Percentiles rank a stretch among this genome's conserved stretches.
Evolutionary conservation across 2,329 filamentous ascomycete species (phyloP).

Genomic region (Niveomyces coronatus): DNA sequence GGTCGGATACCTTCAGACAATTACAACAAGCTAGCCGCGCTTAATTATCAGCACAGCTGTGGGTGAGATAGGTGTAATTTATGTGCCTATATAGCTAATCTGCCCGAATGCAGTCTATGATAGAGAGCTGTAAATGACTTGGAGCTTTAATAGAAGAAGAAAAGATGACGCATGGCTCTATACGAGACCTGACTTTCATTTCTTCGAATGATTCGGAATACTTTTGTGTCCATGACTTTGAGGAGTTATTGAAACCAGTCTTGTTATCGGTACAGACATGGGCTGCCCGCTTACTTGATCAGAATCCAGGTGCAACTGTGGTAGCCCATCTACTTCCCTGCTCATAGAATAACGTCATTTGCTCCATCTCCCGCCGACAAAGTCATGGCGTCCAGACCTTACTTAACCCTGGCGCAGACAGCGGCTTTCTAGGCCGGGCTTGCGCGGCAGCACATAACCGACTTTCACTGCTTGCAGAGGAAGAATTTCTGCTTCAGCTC

Average conservation of each 20-base stretch:
- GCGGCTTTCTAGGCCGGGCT: constrained; percentile 94
- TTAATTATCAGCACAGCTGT: not conserved
- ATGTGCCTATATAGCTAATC: not conserved
- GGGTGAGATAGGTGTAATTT: not conserved
- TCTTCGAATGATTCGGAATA: not conserved
- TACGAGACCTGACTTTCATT: not conserved
- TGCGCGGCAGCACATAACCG: constrained; percentile 93
- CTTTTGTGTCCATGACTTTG: not conserved
- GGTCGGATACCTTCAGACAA: not conserved
- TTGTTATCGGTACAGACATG: too few species aligned
- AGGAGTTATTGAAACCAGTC: too few species aligned
- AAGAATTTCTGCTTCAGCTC: constrained; percentile 82
- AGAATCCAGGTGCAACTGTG: not conserved
- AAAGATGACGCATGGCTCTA: not conserved
- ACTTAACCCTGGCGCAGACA: constrained; percentile 90
- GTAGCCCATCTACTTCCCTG: constrained; percentile 67
- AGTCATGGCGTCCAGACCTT: constrained; percentile 89
- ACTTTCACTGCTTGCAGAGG: constrained; percentile 92
- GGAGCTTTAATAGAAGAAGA: not conserved
- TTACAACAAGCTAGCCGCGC: not conserved
- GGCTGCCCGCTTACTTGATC: too few species aligned
- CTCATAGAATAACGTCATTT: constrained; percentile 97
- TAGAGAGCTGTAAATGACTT: not conserved
- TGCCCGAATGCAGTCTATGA: not conserved
- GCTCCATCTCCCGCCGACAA: constrained; percentile 86